Evolutionary conservation across 441 rosid genomes (phyloP).

Genomic region (California macrophylla): DNA sequence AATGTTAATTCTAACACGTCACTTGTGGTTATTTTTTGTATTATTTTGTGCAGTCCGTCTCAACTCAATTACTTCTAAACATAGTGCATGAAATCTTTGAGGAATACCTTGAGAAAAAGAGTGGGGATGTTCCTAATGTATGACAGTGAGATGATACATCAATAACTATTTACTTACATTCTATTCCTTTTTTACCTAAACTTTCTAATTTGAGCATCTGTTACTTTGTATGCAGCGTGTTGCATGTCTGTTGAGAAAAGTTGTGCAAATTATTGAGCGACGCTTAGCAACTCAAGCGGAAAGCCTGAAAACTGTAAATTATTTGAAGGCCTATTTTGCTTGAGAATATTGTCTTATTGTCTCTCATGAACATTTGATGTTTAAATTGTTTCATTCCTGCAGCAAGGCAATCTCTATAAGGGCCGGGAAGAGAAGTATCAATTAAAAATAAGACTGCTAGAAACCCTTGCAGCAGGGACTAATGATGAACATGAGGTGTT

Average conservation of each 20-base stretch:
- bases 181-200: conserved; percentile 4
- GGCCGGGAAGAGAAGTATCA: conserved; percentile 84
- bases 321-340: conserved; percentile 16
- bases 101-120: conserved; percentile 56
- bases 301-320: conserved; percentile 57
- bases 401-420: conserved; percentile 76
- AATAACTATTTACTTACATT: conserved; percentile 10
- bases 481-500: conserved; percentile 68
- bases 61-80: conserved; percentile 63
- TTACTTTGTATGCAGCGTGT: conserved; percentile 31
- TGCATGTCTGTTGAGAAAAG: conserved; percentile 53
- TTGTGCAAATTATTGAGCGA: conserved; percentile 58
- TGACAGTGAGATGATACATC: conserved; percentile 24
- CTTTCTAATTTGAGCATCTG: conserved; percentile 9
- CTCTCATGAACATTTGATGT: conserved; percentile 19
- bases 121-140: conserved; percentile 66
- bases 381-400: conserved; percentile 26
- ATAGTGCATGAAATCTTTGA: conserved; percentile 54
- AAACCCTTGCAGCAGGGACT: conserved; percentile 67
- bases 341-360: conserved; percentile 10
- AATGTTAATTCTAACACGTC: background rate
- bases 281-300: conserved; percentile 66
- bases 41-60: conserved; percentile 46
- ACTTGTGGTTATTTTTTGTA: conserved; percentile 1
- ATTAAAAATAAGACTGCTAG: conserved; percentile 61